Conservation (phyloP, 176 grass and related monocot genomes). For the bread wheat (Triticum aestivum) region DNA sequence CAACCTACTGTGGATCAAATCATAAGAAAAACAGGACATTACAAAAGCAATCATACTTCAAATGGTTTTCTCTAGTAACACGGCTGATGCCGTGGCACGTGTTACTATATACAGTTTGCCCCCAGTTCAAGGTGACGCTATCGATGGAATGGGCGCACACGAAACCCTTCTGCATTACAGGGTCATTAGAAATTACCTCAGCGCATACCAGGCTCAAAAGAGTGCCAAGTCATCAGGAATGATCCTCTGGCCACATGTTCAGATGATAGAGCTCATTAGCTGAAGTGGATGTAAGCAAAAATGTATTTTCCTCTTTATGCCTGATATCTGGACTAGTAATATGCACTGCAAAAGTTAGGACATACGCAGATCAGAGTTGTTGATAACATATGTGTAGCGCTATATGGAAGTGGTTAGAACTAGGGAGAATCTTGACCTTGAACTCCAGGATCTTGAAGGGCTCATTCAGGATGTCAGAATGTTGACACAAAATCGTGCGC, state of each 20-base stretch:
- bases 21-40: not conserved
- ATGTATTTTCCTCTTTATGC: not conserved
- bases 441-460: not conserved
- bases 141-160: not conserved
- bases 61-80: not conserved
- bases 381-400: not conserved
- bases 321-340: not conserved
- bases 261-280: not conserved
- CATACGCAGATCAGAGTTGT: not conserved
- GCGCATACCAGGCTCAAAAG: not conserved
- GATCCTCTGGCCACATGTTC: not conserved
- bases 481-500: constrained; percentile 9
- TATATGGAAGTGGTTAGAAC: constrained; percentile 7
- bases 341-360: constrained; percentile 17
- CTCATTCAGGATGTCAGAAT: constrained; percentile 2
- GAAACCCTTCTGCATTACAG: not conserved
- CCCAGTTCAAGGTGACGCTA: not conserved
- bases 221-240: not conserved
- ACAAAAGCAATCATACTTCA: not conserved
- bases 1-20: not conserved
- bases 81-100: not conserved
- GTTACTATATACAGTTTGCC: constrained; percentile 8
- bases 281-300: not conserved
- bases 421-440: constrained; percentile 25
- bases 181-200: constrained; percentile 1